Percentiles rank a stretch among this genome's conserved stretches.
Evolutionary conservation across 2,329 filamentous ascomycete species (phyloP).

Genomic region (Fusarium odoratissimum): DNA sequence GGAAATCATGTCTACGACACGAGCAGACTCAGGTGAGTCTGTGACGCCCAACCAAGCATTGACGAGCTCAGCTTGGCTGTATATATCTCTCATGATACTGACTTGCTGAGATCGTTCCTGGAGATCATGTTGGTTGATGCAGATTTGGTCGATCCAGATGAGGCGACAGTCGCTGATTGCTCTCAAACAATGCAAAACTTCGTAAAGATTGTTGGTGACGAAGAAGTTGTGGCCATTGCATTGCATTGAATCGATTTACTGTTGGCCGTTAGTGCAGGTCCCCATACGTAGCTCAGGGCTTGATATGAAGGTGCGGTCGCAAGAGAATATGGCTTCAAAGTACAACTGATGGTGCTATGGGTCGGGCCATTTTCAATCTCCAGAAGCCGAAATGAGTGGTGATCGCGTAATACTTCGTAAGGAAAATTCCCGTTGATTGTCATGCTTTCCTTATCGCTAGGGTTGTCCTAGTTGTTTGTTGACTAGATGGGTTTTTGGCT

Average conservation of each 20-base stretch:
- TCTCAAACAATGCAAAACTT: not conserved
- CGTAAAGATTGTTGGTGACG: not conserved
- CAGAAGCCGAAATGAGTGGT: not conserved
- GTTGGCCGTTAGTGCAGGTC: not conserved
- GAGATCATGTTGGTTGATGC: not conserved
- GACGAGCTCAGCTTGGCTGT: not conserved
- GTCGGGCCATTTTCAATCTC: not conserved
- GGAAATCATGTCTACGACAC: not conserved
- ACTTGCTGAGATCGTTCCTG: not conserved
- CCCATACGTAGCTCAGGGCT: not conserved
- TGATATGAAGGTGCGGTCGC: not conserved
- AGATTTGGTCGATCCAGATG: not conserved
- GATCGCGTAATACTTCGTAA: not conserved
- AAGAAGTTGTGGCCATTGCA: not conserved
- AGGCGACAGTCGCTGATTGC: fast-evolving
- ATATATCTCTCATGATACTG: not conserved
- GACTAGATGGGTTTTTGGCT: too few relatives aligned
- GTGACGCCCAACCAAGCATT: not conserved
- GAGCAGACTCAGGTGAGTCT: not conserved
- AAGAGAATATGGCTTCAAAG: not conserved
- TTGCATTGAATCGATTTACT: not conserved
- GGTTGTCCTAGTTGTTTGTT: too few relatives aligned
- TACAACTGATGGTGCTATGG: not conserved
- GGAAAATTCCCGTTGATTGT: not conserved
- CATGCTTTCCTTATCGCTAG: not conserved